A percentile compares a stretch with the other conserved stretches of the same genome.
Conservation (phyloP, 805 yeast species). For the Lachancea sp. region DNA sequence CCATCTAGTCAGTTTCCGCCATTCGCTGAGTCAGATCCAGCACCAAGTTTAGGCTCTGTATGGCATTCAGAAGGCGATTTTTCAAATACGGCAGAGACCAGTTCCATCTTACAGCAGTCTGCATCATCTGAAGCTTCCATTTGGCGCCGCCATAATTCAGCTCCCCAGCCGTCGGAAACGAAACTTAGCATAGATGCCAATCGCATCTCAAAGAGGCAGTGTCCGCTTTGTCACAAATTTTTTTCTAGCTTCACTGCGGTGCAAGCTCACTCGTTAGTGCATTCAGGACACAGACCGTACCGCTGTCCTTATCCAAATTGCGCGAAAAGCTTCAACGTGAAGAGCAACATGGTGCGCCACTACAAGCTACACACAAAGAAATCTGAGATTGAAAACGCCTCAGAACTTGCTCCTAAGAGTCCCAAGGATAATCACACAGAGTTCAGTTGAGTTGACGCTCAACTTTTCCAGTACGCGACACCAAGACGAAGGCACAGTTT, state of each 20-base stretch:
- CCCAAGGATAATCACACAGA: not conserved
- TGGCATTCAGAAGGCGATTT: too few species aligned
- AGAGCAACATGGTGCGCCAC: conserved; percentile 75
- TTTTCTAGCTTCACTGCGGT: conserved; percentile 74
- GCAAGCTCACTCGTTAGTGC: conserved; percentile 69
- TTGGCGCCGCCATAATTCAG: not conserved
- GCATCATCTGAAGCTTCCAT: too few species aligned
- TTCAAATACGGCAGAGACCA: not conserved
- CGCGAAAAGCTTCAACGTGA: conserved; percentile 59
- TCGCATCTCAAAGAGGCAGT: conserved; percentile 29
- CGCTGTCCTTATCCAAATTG: conserved; percentile 55
- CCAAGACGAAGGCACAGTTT: too few species aligned
- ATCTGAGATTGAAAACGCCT: not conserved
- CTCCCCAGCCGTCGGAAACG: not conserved
- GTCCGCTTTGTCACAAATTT: conserved; percentile 53
- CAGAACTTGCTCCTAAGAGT: not conserved
- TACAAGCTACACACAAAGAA: conserved; percentile 49
- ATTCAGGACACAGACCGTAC: conserved; percentile 67
- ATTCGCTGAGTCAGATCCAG: too few species aligned
- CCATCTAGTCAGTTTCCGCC: too few species aligned
- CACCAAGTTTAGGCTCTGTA: too few species aligned
- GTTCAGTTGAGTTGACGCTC: too few species aligned
- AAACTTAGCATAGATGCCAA: not conserved
- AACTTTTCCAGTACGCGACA: too few species aligned
- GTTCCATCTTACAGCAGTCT: not conserved